A percentile compares a stretch with the other conserved stretches of the same genome.
Evolutionary conservation across 371 early-diverging fungal genomes (phyloP).

Genomic region (Mucor sp.): DNA sequence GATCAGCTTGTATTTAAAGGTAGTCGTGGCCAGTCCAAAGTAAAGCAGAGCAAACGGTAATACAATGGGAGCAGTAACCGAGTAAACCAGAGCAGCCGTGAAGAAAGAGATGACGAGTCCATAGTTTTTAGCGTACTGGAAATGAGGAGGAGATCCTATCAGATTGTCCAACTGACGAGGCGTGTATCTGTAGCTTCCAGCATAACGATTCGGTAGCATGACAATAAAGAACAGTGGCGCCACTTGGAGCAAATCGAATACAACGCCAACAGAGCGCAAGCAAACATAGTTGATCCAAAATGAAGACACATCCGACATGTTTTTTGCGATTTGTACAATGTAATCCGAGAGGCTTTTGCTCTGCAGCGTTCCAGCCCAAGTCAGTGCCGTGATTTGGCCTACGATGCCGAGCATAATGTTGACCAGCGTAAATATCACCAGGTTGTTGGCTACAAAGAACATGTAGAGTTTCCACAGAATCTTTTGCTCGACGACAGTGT

Average conservation of each 20-base stretch:
- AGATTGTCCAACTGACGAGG: neutral
- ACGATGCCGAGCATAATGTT: conserved; percentile 54
- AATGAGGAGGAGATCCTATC: conserved; percentile 61
- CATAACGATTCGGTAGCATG: neutral
- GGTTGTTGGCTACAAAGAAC: conserved; percentile 70
- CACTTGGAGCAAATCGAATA: conserved; percentile 60
- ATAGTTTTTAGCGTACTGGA: conserved; percentile 41
- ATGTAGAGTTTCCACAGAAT: conserved; percentile 71
- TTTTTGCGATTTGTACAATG: conserved; percentile 37
- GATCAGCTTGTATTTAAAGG: conserved; percentile 68
- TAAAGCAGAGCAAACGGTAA: conserved; percentile 68
- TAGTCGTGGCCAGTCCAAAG: conserved; percentile 65
- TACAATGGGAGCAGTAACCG: conserved; percentile 74
- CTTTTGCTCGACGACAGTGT: conserved; percentile 62
- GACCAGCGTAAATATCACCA: conserved; percentile 60
- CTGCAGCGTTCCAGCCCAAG: conserved; percentile 14
- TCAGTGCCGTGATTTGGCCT: conserved; percentile 40
- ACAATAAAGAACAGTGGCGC: conserved; percentile 32
- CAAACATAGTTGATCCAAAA: conserved; percentile 79
- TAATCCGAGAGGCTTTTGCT: conserved; percentile 19
- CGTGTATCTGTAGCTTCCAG: neutral
- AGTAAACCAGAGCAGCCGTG: conserved; percentile 73
- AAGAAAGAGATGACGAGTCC: conserved; percentile 64
- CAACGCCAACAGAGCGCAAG: conserved; percentile 51
- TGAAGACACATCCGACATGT: conserved; percentile 44